Percentiles rank a stretch among this genome's conserved stretches.
phyloP scores from a whole-genome alignment of 768 basidiomycete species.

The Leucocoprinus leucothites region DNA sequence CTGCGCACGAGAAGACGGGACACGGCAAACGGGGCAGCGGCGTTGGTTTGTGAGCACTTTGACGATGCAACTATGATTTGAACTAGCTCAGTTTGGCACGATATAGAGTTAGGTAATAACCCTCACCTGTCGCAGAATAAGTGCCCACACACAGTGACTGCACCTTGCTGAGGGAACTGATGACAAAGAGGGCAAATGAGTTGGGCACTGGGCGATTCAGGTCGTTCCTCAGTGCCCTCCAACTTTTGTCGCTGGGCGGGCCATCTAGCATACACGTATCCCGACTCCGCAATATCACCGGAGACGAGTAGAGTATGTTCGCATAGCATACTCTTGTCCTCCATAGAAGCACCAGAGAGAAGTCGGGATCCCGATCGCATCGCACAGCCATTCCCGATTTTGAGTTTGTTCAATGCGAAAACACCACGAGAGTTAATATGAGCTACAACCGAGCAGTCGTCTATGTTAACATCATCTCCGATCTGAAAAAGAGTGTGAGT shows the following conservation, averaged over 20 bases:
- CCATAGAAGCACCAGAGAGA: constrained; percentile 49
- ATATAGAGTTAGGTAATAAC: no score
- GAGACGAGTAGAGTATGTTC: constrained; percentile 47
- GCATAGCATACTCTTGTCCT: constrained; percentile 43
- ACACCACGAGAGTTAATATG: constrained; percentile 46
- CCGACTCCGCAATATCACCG: constrained; percentile 41
- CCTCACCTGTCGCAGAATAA: constrained; percentile 24
- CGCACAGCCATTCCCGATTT: constrained; percentile 38
- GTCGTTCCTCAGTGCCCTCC: neutral
- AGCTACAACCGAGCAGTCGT: constrained; percentile 45
- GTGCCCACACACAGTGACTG: constrained; percentile 30
- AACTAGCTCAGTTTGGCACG: no score
- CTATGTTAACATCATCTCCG: constrained; percentile 40
- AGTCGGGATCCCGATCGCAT: constrained; percentile 44
- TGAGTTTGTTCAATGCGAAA: constrained; percentile 40
- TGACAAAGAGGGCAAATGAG: constrained; percentile 30
- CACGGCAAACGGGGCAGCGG: constrained; percentile 23
- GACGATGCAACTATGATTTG: constrained; percentile 18
- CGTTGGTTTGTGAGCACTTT: constrained; percentile 15
- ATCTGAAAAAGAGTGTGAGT: constrained; percentile 23
- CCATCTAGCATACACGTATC: constrained; percentile 40
- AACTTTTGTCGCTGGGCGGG: constrained; percentile 23
- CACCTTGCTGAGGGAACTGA: constrained; percentile 27
- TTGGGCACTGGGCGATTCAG: constrained; percentile 15
- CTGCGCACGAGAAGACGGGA: constrained; percentile 14